A percentile compares a stretch with the other conserved stretches of the same genome.
Evolutionary conservation across 192 early-diverging fungal species (phyloP).

Genomic region (Geranomyces michiganensis): DNA sequence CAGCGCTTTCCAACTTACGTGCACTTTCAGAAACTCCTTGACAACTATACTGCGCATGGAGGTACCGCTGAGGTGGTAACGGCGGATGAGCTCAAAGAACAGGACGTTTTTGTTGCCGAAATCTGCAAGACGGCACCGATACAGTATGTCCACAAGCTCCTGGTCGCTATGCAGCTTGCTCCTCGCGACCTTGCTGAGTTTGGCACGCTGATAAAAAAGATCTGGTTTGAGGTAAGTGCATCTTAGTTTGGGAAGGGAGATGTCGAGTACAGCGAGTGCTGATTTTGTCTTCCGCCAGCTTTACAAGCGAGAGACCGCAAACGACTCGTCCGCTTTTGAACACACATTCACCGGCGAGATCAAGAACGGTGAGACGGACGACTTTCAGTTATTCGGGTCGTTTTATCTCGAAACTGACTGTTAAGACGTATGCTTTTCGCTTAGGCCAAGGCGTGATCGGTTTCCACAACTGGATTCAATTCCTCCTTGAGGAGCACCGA

Average conservation of each 20-base stretch:
- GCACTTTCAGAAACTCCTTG: conserved; percentile 29
- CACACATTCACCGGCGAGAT: conserved; percentile 45
- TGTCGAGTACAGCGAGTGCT: background rate
- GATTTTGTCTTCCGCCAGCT: background rate
- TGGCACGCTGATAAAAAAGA: conserved; percentile 16
- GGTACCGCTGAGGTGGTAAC: conserved; percentile 32
- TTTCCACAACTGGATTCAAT: conserved; percentile 49
- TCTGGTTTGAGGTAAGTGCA: conserved; percentile 37
- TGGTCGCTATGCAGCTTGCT: conserved; percentile 21
- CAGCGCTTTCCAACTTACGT: conserved; percentile 31
- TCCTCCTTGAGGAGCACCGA: conserved; percentile 34
- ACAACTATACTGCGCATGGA: conserved; percentile 33
- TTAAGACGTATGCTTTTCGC: too few species aligned
- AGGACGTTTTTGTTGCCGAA: conserved; percentile 31
- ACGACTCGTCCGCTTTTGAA: conserved; percentile 46
- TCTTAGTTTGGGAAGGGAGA: background rate
- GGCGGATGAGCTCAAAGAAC: conserved; percentile 21
- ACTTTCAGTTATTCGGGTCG: too few species aligned
- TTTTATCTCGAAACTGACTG: too few species aligned
- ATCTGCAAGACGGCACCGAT: conserved; percentile 31
- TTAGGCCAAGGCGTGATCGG: conserved; percentile 14
- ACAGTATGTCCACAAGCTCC: conserved; percentile 35
- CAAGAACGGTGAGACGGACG: background rate
- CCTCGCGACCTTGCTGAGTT: conserved; percentile 22
- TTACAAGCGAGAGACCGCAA: conserved; percentile 34